These are phyloP conservation scores for Pseudocercospora fuligena DNA, from an alignment of 2,329 filamentous ascomycete genomes.

Conservation along the genomic window DNA sequence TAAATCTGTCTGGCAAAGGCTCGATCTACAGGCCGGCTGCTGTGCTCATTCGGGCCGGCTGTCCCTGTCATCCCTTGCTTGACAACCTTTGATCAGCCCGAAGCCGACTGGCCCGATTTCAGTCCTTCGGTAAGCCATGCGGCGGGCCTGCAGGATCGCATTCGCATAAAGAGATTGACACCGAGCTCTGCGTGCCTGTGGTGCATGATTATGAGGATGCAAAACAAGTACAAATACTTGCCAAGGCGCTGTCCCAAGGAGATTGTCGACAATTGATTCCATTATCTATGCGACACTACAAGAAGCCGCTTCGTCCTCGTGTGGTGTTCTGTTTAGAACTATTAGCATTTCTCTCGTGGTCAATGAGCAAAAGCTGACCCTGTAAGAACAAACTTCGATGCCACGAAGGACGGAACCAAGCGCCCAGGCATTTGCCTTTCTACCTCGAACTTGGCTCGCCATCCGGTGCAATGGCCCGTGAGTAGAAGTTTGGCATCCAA, in stretches of 20 bases:
- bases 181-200: not conserved
- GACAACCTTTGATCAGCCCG: not conserved
- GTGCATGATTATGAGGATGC: not conserved
- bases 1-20: not conserved
- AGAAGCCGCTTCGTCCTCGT: not conserved
- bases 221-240: constrained; percentile 1
- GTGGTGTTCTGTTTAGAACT: not conserved
- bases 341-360: not conserved
- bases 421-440: constrained; percentile 34
- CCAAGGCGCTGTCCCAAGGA: not conserved
- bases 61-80: not conserved
- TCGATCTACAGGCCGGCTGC: not conserved
- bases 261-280: not conserved
- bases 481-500: constrained; percentile 32
- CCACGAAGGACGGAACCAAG: constrained; percentile 36
- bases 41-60: not conserved
- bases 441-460: constrained; percentile 38
- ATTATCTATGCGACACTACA: not conserved
- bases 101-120: constrained; percentile 5
- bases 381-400: constrained; percentile 29
- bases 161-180: not conserved
- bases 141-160: not conserved
- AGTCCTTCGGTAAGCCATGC: not conserved
- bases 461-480: constrained; percentile 37
- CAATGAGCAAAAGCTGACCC: not conserved